phyloP scores from a whole-genome alignment of 306 rosid genomes.

The Prunus salicina region DNA sequence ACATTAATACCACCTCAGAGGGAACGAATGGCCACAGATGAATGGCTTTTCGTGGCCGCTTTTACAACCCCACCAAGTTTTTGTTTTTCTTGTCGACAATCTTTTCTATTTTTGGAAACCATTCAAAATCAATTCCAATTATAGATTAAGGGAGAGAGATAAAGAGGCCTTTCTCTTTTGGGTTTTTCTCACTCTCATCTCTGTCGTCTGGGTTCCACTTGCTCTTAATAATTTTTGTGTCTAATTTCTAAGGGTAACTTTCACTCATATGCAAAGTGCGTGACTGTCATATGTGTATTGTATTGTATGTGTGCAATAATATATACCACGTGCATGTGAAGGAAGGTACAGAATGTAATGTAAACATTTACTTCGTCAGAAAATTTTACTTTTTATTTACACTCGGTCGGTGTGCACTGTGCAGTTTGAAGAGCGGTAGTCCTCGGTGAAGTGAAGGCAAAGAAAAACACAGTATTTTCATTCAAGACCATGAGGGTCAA shows the following conservation, averaged over 20 bases:
- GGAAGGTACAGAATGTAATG: not conserved
- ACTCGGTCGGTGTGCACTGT: not conserved
- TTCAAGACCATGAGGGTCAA: not conserved
- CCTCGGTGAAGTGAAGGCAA: not conserved
- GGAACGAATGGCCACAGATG: constrained; percentile 24
- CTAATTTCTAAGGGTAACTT: not conserved
- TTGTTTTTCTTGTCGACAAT: not conserved
- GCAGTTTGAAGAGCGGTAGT: not conserved
- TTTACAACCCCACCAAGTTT: constrained; percentile 5
- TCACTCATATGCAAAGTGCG: not conserved
- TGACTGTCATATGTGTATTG: not conserved
- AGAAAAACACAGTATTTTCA: not conserved
- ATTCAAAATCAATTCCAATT: not conserved
- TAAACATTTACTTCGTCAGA: not conserved
- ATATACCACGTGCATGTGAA: not conserved
- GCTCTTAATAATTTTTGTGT: not conserved
- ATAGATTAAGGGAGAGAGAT: not conserved
- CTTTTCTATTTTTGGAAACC: constrained; percentile 12
- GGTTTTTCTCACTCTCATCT: not conserved
- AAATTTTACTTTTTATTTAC: not conserved
- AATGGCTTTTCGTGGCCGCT: constrained; percentile 8
- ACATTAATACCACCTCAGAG: constrained; percentile 25
- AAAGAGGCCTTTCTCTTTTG: not conserved
- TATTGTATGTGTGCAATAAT: not conserved
- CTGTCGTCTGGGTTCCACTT: not conserved